Conservation (phyloP, 208 protist genomes). For the Phytomonas sp. region DNA sequence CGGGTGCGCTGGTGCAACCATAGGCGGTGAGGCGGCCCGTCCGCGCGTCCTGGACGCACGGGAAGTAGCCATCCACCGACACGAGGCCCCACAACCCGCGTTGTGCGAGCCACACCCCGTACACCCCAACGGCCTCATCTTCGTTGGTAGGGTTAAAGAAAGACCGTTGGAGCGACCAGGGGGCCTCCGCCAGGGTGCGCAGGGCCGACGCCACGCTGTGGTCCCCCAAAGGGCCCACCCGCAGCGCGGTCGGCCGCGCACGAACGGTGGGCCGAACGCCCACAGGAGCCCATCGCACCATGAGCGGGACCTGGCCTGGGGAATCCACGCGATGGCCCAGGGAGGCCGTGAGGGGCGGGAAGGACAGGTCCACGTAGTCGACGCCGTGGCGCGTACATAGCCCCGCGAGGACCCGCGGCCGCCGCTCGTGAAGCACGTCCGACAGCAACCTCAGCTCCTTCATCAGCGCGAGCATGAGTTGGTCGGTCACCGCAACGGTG, state of each 20-base stretch:
- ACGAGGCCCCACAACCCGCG: conserved; percentile 43
- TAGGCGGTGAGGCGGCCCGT: conserved; percentile 13
- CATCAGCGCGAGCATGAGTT: conserved; percentile 14
- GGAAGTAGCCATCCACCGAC: conserved; percentile 51
- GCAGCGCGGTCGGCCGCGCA: conserved; percentile 20
- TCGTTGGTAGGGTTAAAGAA: conserved; percentile 32
- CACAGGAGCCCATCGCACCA: conserved; percentile 25
- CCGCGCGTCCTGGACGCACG: conserved; percentile 20
- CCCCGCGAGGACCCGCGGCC: conserved; percentile 21
- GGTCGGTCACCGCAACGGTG: conserved; percentile 21
- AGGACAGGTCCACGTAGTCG: conserved; percentile 44
- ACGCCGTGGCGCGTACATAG: conserved; percentile 28
- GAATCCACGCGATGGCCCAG: conserved; percentile 20
- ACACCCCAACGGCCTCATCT: conserved; percentile 32
- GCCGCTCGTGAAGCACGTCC: conserved; percentile 1
- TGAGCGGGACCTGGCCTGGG: conserved; percentile 1
- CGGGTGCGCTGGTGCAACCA: conserved; percentile 23
- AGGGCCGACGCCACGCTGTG: conserved; percentile 44
- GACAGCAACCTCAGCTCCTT: conserved; percentile 21
- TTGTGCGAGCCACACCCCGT: conserved; percentile 42
- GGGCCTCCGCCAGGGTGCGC: conserved; percentile 50
- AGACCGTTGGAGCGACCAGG: conserved; percentile 34
- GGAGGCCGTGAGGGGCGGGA: conserved; percentile 34
- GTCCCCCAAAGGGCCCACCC: conserved; percentile 30
- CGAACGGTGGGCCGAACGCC: conserved; percentile 6